A percentile compares a stretch with the other conserved stretches of the same genome.
Conservation (phyloP, 2,329 filamentous ascomycete genomes). For the Tolypocladium album region DNA sequence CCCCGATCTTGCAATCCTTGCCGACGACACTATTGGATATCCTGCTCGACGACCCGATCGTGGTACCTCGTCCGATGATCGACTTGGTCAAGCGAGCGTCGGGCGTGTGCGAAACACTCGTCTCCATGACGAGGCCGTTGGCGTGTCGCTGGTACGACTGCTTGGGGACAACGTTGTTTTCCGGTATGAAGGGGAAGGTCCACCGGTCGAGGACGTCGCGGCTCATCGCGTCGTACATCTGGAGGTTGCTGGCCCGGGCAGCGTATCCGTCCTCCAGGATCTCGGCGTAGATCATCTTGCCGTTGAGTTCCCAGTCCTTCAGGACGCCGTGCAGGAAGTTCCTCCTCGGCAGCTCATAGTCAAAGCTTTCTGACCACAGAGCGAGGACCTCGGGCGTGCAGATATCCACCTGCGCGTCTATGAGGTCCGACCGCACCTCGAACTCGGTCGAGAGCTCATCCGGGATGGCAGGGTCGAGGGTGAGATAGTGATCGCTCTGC, state of each 20-base stretch:
- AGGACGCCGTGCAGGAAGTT: conserved; percentile 88
- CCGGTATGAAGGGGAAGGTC: conserved; percentile 82
- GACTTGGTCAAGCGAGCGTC: conserved; percentile 62
- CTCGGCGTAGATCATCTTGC: conserved; percentile 91
- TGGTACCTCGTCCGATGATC: conserved; percentile 67
- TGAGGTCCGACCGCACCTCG: conserved; percentile 75
- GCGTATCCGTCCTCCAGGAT: conserved; percentile 77
- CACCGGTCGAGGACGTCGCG: conserved; percentile 78
- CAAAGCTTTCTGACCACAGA: conserved; percentile 94
- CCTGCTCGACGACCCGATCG: conserved; percentile 59
- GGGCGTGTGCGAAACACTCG: conserved; percentile 61
- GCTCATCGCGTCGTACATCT: conserved; percentile 81
- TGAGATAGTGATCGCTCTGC: conserved; percentile 52
- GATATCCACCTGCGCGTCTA: conserved; percentile 93
- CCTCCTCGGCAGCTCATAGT: conserved; percentile 81
- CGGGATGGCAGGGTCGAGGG: conserved; percentile 71
- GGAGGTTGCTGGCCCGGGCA: conserved; percentile 73
- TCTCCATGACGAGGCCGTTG: conserved; percentile 66
- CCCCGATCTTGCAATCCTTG: conserved; percentile 74
- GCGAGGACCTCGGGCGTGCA: conserved; percentile 93
- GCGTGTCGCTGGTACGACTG: conserved; percentile 65
- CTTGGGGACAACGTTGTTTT: conserved; percentile 71
- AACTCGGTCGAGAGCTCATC: conserved; percentile 59
- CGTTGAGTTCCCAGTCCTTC: conserved; percentile 94
- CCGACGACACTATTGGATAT: conserved; percentile 75